A percentile compares a stretch with the other conserved stretches of the same genome.
These are phyloP conservation scores for Colletotrichum noveboracense DNA, from an alignment of 2,329 filamentous ascomycete species.

Conservation along the genomic window DNA sequence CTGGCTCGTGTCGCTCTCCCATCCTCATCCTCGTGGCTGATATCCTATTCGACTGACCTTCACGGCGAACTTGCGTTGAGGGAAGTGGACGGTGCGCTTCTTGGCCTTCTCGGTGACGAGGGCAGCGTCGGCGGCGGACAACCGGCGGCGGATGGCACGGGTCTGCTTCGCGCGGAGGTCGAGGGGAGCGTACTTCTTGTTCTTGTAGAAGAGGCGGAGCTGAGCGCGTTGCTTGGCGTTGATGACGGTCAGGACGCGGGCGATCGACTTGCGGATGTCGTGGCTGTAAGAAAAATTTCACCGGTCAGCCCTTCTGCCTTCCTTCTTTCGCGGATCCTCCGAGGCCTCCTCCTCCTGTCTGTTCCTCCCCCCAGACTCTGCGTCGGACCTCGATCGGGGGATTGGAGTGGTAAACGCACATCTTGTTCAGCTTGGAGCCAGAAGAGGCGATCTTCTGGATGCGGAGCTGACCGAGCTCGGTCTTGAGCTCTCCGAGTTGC, in stretches of 20 bases:
- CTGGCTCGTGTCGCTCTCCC: background rate
- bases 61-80: slow-evolving; percentile 97
- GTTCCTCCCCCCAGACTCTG: background rate
- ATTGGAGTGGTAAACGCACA: slow-evolving; percentile 64
- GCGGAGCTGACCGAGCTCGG: slow-evolving; percentile 93
- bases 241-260: slow-evolving; percentile 98
- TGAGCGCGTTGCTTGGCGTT: slow-evolving; percentile 99
- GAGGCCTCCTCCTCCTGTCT: slow-evolving; percentile 14
- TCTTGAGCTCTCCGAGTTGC: slow-evolving; percentile 94
- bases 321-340: background rate
- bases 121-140: slow-evolving; percentile 89
- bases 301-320: slow-evolving; percentile 12
- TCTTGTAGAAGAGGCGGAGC: slow-evolving; percentile 99
- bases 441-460: slow-evolving; percentile 98
- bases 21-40: background rate
- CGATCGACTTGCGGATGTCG: slow-evolving; percentile 99
- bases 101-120: slow-evolving; percentile 90
- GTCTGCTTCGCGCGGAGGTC: slow-evolving; percentile 99
- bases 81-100: slow-evolving; percentile 97
- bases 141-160: slow-evolving; percentile 93
- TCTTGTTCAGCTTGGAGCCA: slow-evolving; percentile 95
- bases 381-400: background rate
- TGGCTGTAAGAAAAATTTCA: slow-evolving; percentile 63
- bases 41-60: slow-evolving; percentile 68
- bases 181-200: slow-evolving; percentile 99